Percentiles rank a stretch among this genome's conserved stretches.
phyloP scores from a whole-genome alignment of 257 asterid species.

The Agastache rugosa region DNA sequence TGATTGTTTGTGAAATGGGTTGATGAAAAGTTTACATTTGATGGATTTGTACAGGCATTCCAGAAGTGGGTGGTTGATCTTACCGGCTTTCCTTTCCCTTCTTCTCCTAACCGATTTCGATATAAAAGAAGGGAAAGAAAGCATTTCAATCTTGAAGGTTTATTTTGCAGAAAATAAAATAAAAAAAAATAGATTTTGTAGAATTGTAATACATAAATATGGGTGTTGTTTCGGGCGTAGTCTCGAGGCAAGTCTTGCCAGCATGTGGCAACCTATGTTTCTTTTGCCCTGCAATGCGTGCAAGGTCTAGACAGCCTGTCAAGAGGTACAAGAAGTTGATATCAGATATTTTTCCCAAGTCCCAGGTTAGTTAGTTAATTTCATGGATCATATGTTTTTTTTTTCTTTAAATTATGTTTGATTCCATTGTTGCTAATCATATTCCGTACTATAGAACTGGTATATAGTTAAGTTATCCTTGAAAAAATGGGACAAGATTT shows the following conservation, averaged over 20 bases:
- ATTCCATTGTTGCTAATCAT: background rate
- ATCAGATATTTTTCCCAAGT: slow-evolving; percentile 77
- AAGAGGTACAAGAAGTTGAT: slow-evolving; percentile 99
- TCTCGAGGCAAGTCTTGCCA: slow-evolving; percentile 94
- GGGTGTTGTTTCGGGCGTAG: slow-evolving; percentile 81
- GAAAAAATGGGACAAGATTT: background rate
- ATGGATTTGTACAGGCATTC: slow-evolving; percentile 44
- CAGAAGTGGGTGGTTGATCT: slow-evolving; percentile 50
- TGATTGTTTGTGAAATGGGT: slow-evolving; percentile 31
- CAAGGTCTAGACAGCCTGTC: slow-evolving; percentile 98
- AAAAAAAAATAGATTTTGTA: slow-evolving; percentile 15
- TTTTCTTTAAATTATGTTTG: background rate
- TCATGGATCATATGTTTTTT: slow-evolving; percentile 17
- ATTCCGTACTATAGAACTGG: background rate
- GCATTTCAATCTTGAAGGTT: slow-evolving; percentile 42
- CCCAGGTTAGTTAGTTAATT: slow-evolving; percentile 70
- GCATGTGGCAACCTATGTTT: slow-evolving; percentile 92
- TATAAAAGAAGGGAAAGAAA: slow-evolving; percentile 77
- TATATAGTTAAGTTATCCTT: background rate
- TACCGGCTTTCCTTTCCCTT: slow-evolving; percentile 78
- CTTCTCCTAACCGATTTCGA: slow-evolving; percentile 38
- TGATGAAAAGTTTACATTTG: slow-evolving; percentile 40
- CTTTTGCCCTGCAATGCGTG: slow-evolving; percentile 88
- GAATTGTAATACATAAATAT: slow-evolving; percentile 38
- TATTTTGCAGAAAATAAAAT: slow-evolving; percentile 23